A percentile compares a stretch with the other conserved stretches of the same genome.
These are phyloP conservation scores for Botryotinia narcissicola DNA, from an alignment of 2,329 filamentous ascomycete species.

Conservation along the genomic window DNA sequence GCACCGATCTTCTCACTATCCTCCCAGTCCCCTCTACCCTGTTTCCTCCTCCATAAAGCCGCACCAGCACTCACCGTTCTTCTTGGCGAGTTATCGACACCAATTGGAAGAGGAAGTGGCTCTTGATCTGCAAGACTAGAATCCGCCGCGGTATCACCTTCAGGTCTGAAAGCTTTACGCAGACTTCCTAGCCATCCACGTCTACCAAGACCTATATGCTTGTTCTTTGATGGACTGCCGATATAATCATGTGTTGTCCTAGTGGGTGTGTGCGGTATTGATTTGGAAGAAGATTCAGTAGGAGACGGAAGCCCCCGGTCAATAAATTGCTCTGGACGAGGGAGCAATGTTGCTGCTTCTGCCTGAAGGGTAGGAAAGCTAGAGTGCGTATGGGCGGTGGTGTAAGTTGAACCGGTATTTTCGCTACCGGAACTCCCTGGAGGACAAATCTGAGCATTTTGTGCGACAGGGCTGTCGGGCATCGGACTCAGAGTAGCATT, in stretches of 20 bases:
- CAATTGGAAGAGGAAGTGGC: conserved; percentile 32
- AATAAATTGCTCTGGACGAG: conserved; percentile 25
- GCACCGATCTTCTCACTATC: conserved; percentile 34
- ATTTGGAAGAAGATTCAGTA: conserved; percentile 6
- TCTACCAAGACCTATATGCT: conserved; percentile 39
- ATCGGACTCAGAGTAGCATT: conserved; percentile 26
- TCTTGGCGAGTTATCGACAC: conserved; percentile 30
- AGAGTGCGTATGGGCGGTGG: conserved; percentile 36
- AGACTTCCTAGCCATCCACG: conserved; percentile 64
- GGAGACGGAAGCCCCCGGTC: background rate
- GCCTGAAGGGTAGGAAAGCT: conserved; percentile 34
- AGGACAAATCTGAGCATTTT: conserved; percentile 17
- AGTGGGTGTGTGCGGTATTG: conserved; percentile 25
- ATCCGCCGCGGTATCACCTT: conserved; percentile 1
- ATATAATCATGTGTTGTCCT: conserved; percentile 34
- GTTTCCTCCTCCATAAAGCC: conserved; percentile 47
- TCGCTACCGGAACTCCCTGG: conserved; percentile 32
- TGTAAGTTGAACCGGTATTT: conserved; percentile 29
- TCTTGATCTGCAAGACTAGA: conserved; percentile 20
- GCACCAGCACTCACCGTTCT: conserved; percentile 49
- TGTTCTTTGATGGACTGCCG: conserved; percentile 57
- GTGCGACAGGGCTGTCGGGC: conserved; percentile 24
- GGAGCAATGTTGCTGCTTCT: conserved; percentile 36
- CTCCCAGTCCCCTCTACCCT: conserved; percentile 52
- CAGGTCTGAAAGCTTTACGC: conserved; percentile 39